Percentiles rank a stretch among this genome's conserved stretches.
Conservation (phyloP, 108 stramenopile genomes). For the Nitzschia putrida region DNA sequence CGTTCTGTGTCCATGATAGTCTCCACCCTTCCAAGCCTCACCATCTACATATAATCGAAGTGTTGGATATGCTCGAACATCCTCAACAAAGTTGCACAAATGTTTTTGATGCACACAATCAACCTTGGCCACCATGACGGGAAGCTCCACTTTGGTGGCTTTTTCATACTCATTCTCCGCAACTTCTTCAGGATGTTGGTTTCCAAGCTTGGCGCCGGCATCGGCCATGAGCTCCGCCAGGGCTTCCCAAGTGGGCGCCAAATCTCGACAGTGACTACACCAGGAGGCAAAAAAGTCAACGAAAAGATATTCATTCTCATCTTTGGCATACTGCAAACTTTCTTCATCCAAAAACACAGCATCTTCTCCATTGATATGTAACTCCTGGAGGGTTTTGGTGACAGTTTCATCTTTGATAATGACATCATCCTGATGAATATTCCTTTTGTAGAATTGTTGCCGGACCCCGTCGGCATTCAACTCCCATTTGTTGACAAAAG, state of each 20-base stretch:
- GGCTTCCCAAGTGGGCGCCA: conserved; percentile 87
- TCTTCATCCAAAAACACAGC: conserved; percentile 62
- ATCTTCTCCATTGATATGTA: conserved; percentile 83
- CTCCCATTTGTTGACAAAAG: conserved; percentile 89
- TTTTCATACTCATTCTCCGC: conserved; percentile 58
- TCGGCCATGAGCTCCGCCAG: conserved; percentile 79
- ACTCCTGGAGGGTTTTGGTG: conserved; percentile 78
- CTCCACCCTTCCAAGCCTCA: conserved; percentile 46
- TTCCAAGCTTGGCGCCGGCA: conserved; percentile 52
- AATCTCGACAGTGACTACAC: conserved; percentile 86
- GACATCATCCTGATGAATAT: conserved; percentile 76
- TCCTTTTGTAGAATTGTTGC: conserved; percentile 73
- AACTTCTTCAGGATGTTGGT: conserved; percentile 40
- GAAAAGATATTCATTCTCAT: conserved; percentile 53
- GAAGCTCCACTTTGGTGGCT: conserved; percentile 62
- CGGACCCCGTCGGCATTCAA: conserved; percentile 83
- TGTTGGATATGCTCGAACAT: conserved; percentile 89
- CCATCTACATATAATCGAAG: conserved; percentile 83
- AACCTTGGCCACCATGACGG: conserved; percentile 76
- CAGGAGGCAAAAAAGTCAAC: conserved; percentile 64
- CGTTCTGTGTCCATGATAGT: conserved; percentile 86
- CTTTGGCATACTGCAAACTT: conserved; percentile 39
- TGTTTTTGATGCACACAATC: conserved; percentile 84
- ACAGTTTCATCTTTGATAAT: conserved; percentile 63
- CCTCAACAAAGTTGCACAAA: conserved; percentile 64